Base-by-base conservation (phyloP, 371 early-diverging fungal species). In the Chytridiales sp. region DNA sequence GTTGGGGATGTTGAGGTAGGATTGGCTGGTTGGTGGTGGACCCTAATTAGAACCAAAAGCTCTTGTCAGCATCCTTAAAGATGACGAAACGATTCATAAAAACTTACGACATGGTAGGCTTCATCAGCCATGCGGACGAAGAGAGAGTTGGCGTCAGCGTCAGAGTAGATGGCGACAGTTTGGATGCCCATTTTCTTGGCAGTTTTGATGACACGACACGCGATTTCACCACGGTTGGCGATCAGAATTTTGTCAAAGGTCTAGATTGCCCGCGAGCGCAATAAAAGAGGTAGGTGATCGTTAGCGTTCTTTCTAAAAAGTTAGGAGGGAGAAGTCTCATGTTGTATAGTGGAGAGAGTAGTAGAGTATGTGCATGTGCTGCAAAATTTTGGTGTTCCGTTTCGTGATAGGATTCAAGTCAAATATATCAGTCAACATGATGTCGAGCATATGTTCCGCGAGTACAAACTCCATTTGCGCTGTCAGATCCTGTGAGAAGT, bases 141-240 rank as follows among this genome's bases (percentile, higher is more conserved):
- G 68, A 91, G 80, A 8, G 93, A 80, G 62, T 93, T 67, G 17
- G 77, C 80, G 75, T 97, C 98, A 8, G 94, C 90, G 56, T 95
- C 95, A 62, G 91, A 90, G 75, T 95, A 96, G 19, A 97, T 90
- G 4, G 97, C 93, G 2, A 96, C 97, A 6, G 95, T 93, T 74
- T 91, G 87, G 81, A 97, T 91, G 52, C 96, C 96, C 54, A 97
- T 79, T 61, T 86, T 81, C 60, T 88, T 87, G 34, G 93, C 92
- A 1, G 94, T 92, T 49, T 85, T 84, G 68, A 96, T 94, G 57
- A 97, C 91, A 58, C 97, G 87, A 76, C 89, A 88, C 4, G 98
- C 95, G 61, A 95, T 96, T 75, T 97, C 98, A 62, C 98, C 98
- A 60, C 98, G 89, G 82, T 97, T 97, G 46, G 98, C 96, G 64